These are phyloP conservation scores for Kodamaea kaohsiungensis DNA, from an alignment of 805 yeast species.

Conservation along the genomic window DNA sequence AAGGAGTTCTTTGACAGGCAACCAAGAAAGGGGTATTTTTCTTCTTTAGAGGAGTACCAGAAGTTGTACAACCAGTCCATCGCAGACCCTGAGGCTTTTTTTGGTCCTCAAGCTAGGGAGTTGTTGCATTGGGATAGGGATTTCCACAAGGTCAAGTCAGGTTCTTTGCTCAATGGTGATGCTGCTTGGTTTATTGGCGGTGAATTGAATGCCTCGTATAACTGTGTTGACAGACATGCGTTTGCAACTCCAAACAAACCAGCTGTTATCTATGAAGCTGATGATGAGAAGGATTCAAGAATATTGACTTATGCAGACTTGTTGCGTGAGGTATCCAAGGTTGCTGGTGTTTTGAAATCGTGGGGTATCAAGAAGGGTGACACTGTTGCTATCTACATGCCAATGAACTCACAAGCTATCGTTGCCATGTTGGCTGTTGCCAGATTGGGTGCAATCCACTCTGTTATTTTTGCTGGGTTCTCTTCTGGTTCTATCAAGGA, in stretches of 20 bases:
- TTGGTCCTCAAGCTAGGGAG: conserved; percentile 73
- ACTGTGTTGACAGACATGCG: conserved; percentile 84
- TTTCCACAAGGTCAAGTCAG: conserved; percentile 64
- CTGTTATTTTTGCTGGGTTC: conserved; percentile 86
- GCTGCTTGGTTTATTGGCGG: conserved; percentile 81
- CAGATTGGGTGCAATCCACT: conserved; percentile 81
- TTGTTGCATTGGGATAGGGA: conserved; percentile 79
- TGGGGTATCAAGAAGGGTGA: conserved; percentile 80
- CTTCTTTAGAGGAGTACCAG: conserved; percentile 66
- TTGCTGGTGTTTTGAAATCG: conserved; percentile 65
- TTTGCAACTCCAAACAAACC: conserved; percentile 65
- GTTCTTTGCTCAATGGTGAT: conserved; percentile 57
- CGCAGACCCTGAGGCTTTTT: conserved; percentile 76
- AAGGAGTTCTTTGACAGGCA: conserved; percentile 55
- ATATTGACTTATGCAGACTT: conserved; percentile 70
- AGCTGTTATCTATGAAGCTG: conserved; percentile 81
- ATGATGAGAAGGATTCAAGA: conserved; percentile 66
- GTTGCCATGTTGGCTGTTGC: conserved; percentile 74
- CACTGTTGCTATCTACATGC: conserved; percentile 82
- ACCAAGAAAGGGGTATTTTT: conserved; percentile 61
- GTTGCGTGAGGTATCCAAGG: conserved; percentile 65
- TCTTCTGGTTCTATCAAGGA: conserved; percentile 70
- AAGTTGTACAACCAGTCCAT: conserved; percentile 72
- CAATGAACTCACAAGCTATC: conserved; percentile 83
- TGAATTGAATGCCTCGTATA: conserved; percentile 75